Conservation (phyloP, 257 asterid species). For the Coffea canephora region DNA sequence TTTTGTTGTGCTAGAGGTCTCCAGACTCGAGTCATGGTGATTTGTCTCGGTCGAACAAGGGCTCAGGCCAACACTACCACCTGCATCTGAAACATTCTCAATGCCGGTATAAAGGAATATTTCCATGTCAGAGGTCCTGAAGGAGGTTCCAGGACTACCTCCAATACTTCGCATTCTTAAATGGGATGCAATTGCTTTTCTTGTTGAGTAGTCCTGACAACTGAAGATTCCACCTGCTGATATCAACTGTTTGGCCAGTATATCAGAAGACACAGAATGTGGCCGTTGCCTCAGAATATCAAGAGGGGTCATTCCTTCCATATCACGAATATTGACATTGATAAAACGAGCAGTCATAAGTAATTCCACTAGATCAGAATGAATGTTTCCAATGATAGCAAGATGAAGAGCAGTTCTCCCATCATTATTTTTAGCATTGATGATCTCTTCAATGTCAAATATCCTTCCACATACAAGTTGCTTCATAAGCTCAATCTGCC, state of each 20-base stretch:
- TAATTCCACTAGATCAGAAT: slow-evolving; percentile 68
- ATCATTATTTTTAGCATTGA: slow-evolving; percentile 46
- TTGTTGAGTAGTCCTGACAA: slow-evolving; percentile 62
- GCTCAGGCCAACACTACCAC: slow-evolving; percentile 32
- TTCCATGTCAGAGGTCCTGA: slow-evolving; percentile 71
- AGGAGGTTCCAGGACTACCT: slow-evolving; percentile 83
- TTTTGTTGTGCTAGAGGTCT: slow-evolving; percentile 24
- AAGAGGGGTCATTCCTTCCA: slow-evolving; percentile 70
- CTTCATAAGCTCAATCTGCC: slow-evolving; percentile 69
- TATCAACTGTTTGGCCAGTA: slow-evolving; percentile 60
- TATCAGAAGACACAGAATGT: slow-evolving; percentile 61
- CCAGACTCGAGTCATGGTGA: slow-evolving; percentile 29
- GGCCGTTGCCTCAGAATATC: slow-evolving; percentile 73
- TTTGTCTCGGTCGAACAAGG: slow-evolving; percentile 41
- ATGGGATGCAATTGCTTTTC: slow-evolving; percentile 71
- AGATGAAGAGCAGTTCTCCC: slow-evolving; percentile 82
- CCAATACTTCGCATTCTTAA: slow-evolving; percentile 68
- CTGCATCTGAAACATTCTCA: slow-evolving; percentile 48
- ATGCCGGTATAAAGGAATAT: slow-evolving; percentile 68
- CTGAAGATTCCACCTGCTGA: slow-evolving; percentile 82
- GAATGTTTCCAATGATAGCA: slow-evolving; percentile 75
- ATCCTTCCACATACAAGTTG: slow-evolving; percentile 44
- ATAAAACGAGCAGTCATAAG: slow-evolving; percentile 61
- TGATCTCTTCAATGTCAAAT: slow-evolving; percentile 48
- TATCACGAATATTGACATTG: slow-evolving; percentile 68